A percentile compares a stretch with the other conserved stretches of the same genome.
These are phyloP conservation scores for Avena atlantica DNA, from an alignment of 176 grass and related monocot species.

Conservation along the genomic window DNA sequence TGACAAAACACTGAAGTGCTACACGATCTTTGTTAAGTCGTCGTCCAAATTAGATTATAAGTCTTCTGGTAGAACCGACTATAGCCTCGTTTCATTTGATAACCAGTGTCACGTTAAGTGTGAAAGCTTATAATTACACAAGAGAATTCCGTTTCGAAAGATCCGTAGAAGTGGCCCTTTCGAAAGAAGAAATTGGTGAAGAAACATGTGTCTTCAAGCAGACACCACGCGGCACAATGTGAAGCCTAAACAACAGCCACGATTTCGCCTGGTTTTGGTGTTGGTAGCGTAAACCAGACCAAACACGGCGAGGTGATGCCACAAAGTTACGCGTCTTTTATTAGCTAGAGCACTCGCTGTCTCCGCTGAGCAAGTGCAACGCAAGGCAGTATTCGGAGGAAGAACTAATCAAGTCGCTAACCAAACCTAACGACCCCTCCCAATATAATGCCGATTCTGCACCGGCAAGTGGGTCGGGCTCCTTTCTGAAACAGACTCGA, in stretches of 20 bases:
- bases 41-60: too few relatives aligned
- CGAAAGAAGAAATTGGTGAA: too few relatives aligned
- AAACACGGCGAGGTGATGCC: slow-evolving; percentile 25
- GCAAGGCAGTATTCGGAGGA: slow-evolving; percentile 11
- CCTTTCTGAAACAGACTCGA: not conserved
- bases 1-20: too few relatives aligned
- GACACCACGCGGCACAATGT: too few relatives aligned
- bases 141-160: too few relatives aligned
- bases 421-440: not conserved
- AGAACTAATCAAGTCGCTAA: not conserved
- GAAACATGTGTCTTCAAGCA: too few relatives aligned
- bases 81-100: too few relatives aligned
- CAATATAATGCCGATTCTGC: not conserved
- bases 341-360: not conserved
- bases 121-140: too few relatives aligned
- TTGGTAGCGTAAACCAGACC: slow-evolving; percentile 20
- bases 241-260: not conserved
- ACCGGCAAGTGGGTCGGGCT: not conserved
- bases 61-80: too few relatives aligned
- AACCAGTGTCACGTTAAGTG: too few relatives aligned
- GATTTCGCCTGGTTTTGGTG: slow-evolving; percentile 16
- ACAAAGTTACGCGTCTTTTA: slow-evolving; percentile 30
- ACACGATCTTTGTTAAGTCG: too few relatives aligned
- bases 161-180: too few relatives aligned
- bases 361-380: not conserved